Base-by-base conservation (phyloP, 345 rosid species). In the Barbarea vulgaris region DNA sequence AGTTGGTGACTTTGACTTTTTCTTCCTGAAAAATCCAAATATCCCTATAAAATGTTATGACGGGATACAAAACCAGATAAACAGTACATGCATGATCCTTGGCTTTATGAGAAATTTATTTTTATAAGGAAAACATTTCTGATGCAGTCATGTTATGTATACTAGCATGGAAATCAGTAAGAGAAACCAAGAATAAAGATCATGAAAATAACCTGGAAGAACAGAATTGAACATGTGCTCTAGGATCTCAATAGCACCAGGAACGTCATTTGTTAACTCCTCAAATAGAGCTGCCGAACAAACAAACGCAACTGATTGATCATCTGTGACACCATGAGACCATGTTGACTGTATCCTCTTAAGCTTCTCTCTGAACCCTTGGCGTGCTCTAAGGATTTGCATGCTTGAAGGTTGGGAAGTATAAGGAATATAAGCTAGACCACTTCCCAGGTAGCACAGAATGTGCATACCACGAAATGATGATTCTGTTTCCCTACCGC, bases 301-400 rank as follows among this genome's bases (percentile, higher is more conserved):
- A 73, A 86, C 80, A 31, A 92, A 78, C 61, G 96, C 94, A 72
- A 85, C 75, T 73, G 98, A 86, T 36, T 83, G 90, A 83, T 95
- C 93, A 70, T 87, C 85, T 61, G 89, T 74, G 65, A 72, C 63
- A 79, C 99, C 96, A 62, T 69, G 89, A 22, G 79, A 44, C 98
- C 98, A 95, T 73, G 88, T 77, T 55, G 91, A 84, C 73, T 81
- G 79, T 46, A 86, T 80, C 61, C 79, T 70, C 82, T 80, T 90
- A 66, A 87, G 57, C 78, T 71, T 85, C 57, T 95, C 98, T 76
- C 81, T 87, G 72, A 87, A 90, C 30, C 99, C 97, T 76, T 89
- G 99, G 70, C 81, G 98, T 9, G 97, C 97, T 84, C 93, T 89
- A 64, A 95, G 85, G 67, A 95, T 66, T 80, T 90, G 97, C 89